Evolutionary conservation across 2,329 filamentous ascomycete species (phyloP).

Genomic region (Penicillium psychrosexuale): DNA sequence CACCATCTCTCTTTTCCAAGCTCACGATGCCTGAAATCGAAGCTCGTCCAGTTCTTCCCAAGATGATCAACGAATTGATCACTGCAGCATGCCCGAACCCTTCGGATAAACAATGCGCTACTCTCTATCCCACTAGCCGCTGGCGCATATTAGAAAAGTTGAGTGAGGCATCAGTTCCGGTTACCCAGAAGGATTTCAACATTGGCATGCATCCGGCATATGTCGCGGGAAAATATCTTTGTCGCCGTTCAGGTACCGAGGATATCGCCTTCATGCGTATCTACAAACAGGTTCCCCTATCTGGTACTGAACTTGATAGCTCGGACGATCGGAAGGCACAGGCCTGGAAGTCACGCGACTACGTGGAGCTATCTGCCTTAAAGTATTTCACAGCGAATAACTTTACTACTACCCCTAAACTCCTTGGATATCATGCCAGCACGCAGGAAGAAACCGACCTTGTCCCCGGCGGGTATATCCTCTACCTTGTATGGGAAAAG

Average conservation of each 20-base stretch:
- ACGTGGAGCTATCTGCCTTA: neutral
- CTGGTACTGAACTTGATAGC: too few species aligned
- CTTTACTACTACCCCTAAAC: neutral
- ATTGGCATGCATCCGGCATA: neutral
- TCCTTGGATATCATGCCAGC: neutral
- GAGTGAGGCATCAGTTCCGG: neutral
- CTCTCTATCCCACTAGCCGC: neutral
- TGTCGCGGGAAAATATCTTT: neutral
- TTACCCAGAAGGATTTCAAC: neutral
- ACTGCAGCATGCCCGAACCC: neutral
- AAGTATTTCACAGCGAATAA: neutral
- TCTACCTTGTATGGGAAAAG: neutral
- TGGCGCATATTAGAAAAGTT: neutral
- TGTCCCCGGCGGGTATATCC: neutral
- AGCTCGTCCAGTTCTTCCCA: neutral
- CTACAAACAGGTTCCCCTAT: neutral
- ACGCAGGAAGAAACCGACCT: neutral
- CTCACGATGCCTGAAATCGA: neutral
- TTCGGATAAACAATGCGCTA: neutral
- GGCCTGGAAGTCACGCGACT: neutral
- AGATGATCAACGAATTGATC: neutral
- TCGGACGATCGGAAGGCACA: too few species aligned
- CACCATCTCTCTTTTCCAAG: neutral
- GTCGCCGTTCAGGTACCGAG: neutral
- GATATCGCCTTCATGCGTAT: neutral